Evolutionary conservation across 2,329 filamentous ascomycete species (phyloP).

Genomic region (Albophoma yamanashiensis): DNA sequence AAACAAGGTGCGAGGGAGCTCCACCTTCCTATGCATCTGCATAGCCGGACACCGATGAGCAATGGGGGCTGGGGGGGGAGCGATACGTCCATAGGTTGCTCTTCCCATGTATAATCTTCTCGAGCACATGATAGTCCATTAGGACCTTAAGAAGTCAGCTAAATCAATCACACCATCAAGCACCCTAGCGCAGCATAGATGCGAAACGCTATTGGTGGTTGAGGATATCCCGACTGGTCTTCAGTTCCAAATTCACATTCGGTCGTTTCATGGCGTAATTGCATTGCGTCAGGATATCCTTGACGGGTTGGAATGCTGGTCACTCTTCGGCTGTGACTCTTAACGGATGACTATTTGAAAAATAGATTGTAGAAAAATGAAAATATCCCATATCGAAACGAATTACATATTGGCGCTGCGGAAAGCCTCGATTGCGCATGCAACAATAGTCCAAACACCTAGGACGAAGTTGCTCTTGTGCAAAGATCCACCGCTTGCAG

Average conservation of each 20-base stretch:
- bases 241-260: too few species aligned
- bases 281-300: too few species aligned
- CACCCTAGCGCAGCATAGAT: too few species aligned
- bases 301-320: too few species aligned
- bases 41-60: not conserved
- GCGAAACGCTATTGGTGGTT: not conserved
- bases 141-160: not conserved
- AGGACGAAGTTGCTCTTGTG: constrained; percentile 12
- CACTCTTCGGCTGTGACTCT: not conserved
- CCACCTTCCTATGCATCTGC: not conserved
- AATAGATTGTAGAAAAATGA: too few species aligned
- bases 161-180: not conserved
- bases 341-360: not conserved
- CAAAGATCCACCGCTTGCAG: constrained; percentile 9
- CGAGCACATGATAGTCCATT: not conserved
- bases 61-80: not conserved
- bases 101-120: not conserved
- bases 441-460: constrained; percentile 9
- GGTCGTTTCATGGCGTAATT: too few species aligned
- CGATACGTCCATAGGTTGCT: not conserved
- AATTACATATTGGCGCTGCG: not conserved
- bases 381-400: not conserved
- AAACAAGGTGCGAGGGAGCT: not conserved
- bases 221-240: not conserved
- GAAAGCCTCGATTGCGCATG: constrained; percentile 11